phyloP scores from a whole-genome alignment of 2,329 filamentous ascomycete genomes.

The Sporothrix inflata region DNA sequence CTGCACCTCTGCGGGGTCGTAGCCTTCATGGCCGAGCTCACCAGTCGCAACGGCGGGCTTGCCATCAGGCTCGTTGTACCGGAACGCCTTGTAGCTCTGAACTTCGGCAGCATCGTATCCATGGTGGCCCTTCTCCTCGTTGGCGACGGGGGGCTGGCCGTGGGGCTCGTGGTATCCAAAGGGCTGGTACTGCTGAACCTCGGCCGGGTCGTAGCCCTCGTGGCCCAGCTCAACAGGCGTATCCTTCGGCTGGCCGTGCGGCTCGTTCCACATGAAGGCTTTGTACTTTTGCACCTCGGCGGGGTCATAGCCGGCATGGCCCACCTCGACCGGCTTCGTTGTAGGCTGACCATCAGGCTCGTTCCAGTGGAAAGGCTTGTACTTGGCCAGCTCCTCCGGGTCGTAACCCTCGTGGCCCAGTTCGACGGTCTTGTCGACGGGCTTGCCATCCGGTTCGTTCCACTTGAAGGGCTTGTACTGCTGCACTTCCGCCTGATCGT shows the following conservation, averaged over 20 bases:
- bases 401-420: constrained; percentile 28
- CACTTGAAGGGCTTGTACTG: constrained; percentile 34
- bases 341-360: constrained; percentile 37
- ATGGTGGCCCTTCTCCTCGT: constrained; percentile 9
- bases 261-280: constrained; percentile 36
- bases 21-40: constrained; percentile 27
- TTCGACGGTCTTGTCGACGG: not conserved
- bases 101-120: constrained; percentile 32
- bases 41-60: constrained; percentile 24
- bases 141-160: constrained; percentile 31
- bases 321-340: constrained; percentile 31
- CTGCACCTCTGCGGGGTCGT: constrained; percentile 32
- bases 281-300: constrained; percentile 34
- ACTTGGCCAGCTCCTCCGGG: constrained; percentile 31
- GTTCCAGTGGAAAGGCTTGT: constrained; percentile 44
- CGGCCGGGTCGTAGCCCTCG: constrained; percentile 39
- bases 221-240: constrained; percentile 29
- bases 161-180: constrained; percentile 41
- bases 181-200: constrained; percentile 38
- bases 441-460: constrained; percentile 37
- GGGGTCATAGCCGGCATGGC: constrained; percentile 35
- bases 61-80: constrained; percentile 40
- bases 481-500: constrained; percentile 31
- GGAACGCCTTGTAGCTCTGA: constrained; percentile 39
- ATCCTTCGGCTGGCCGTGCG: constrained; percentile 35